Evolutionary conservation across 371 early-diverging fungal species (phyloP).

Genomic region (Rhizopus arrhizus): DNA sequence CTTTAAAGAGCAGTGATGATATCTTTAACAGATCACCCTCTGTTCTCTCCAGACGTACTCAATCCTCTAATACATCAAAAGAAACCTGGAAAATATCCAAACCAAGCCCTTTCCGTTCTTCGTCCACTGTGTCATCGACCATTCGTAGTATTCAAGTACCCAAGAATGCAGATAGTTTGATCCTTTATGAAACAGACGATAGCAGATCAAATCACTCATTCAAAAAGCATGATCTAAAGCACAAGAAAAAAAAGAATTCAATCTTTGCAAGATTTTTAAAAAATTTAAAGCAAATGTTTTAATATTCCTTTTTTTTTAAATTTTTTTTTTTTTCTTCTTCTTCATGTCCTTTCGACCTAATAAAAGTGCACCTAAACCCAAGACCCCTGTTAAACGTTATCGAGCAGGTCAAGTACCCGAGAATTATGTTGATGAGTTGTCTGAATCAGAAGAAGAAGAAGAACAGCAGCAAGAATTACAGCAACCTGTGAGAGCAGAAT

Average conservation of each 20-base stretch:
- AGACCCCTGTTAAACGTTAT: constrained; percentile 60
- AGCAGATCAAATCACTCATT: not conserved
- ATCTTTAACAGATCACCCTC: constrained; percentile 3
- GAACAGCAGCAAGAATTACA: constrained; percentile 34
- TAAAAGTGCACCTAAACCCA: constrained; percentile 37
- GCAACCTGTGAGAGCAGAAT: constrained; percentile 15
- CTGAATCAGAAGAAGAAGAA: constrained; percentile 53
- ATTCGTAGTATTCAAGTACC: constrained; percentile 7
- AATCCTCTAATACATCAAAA: not conserved
- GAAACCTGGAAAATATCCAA: constrained; percentile 13
- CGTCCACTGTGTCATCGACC: not conserved
- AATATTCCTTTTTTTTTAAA: constrained; percentile 1
- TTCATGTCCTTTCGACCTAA: constrained; percentile 17
- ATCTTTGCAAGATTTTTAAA: not conserved
- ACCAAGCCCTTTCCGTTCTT: not conserved
- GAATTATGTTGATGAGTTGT: constrained; percentile 57
- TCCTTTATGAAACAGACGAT: constrained; percentile 4
- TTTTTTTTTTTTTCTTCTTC: not conserved
- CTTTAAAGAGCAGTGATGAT: constrained; percentile 1
- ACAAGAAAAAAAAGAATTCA: not conserved
- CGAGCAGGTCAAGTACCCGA: constrained; percentile 66
- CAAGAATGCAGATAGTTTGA: constrained; percentile 4
- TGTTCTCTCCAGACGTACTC: not conserved
- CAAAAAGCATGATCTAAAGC: not conserved
- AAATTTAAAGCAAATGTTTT: constrained; percentile 1